Evolutionary conservation across 75 land plant genomes (phyloP).

Genomic region (Ceratopteris richardii): DNA sequence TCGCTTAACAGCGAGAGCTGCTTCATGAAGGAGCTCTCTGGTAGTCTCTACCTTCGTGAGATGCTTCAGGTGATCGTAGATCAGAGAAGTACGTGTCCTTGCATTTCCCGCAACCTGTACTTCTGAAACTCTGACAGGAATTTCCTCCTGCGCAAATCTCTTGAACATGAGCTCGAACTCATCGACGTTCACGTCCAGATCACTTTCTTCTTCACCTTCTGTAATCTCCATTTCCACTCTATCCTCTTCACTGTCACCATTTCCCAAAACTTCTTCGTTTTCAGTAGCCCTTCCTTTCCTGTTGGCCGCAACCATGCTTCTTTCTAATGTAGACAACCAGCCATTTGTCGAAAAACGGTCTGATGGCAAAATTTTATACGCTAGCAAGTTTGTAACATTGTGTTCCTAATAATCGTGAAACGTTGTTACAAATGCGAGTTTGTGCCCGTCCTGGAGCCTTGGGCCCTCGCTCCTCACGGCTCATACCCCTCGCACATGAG

Average conservation of each 20-base stretch:
- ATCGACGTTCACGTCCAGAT: neutral
- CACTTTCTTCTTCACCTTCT: neutral
- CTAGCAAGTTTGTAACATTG: no score
- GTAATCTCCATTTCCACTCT: neutral
- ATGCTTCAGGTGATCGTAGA: constrained; percentile 22
- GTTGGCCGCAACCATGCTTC: no score
- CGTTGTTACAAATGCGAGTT: no score
- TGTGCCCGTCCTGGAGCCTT: no score
- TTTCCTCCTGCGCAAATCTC: constrained; percentile 18
- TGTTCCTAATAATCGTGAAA: no score
- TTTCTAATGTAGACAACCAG: no score
- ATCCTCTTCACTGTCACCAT: neutral
- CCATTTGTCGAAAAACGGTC: no score
- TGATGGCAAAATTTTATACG: no score
- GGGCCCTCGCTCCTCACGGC: no score
- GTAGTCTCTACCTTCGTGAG: constrained; percentile 16
- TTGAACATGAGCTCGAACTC: constrained; percentile 1
- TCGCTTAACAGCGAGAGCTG: constrained; percentile 20
- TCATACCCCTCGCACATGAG: no score
- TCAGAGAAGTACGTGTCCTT: constrained; percentile 21
- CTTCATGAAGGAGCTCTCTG: constrained; percentile 28
- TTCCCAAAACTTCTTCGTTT: neutral
- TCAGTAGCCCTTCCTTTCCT: no score
- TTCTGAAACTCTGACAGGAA: constrained; percentile 25
- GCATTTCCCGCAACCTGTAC: constrained; percentile 22